These are phyloP conservation scores for Cucumis melo DNA, from an alignment of 306 rosid genomes.

Conservation along the genomic window DNA sequence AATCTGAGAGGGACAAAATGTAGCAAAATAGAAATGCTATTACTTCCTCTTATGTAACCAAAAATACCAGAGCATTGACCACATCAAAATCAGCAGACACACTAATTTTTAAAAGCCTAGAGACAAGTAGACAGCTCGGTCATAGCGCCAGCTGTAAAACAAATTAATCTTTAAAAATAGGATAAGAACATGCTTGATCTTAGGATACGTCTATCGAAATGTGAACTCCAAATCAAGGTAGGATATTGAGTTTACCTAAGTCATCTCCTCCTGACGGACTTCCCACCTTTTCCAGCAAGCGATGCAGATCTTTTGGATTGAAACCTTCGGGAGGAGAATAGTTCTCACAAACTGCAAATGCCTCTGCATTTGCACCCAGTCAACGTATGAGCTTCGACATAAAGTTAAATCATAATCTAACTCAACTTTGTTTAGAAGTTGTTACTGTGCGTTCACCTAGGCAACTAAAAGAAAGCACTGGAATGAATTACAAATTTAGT, in stretches of 20 bases:
- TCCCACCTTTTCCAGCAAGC: constrained; percentile 86
- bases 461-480: neutral
- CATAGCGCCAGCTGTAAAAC: constrained; percentile 1
- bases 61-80: constrained; percentile 8
- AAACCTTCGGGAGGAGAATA: constrained; percentile 92
- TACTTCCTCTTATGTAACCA: constrained; percentile 1
- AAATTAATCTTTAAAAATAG: neutral
- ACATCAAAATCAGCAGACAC: neutral
- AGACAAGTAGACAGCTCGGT: constrained; percentile 2
- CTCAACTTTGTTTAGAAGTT: neutral
- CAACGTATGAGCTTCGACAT: constrained; percentile 2
- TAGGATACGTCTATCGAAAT: neutral
- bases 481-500: neutral
- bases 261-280: constrained; percentile 87
- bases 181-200: constrained; percentile 1
- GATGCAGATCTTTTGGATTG: constrained; percentile 71
- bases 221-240: neutral
- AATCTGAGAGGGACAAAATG: constrained; percentile 35
- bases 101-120: neutral
- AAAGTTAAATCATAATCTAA: neutral
- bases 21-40: constrained; percentile 3
- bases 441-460: neutral
- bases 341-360: constrained; percentile 94
- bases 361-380: constrained; percentile 43
- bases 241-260: constrained; percentile 40